phyloP scores from a whole-genome alignment of 345 rosid genomes.

The Salix exigua region DNA sequence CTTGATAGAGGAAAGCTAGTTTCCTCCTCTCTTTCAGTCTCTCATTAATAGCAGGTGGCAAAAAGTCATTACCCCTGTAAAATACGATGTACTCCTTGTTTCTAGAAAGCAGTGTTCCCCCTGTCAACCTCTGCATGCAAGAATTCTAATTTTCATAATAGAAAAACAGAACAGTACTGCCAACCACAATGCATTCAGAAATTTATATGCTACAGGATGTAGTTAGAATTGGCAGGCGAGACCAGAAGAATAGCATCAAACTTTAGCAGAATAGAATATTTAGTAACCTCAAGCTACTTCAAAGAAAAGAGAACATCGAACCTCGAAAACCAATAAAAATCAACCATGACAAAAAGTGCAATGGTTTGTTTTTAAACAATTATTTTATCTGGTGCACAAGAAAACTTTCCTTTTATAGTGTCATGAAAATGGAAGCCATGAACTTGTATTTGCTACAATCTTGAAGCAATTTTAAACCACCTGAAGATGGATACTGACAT shows the following conservation, averaged over 20 bases:
- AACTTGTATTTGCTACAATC: background rate
- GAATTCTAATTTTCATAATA: conserved; percentile 17
- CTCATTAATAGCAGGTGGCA: conserved; percentile 61
- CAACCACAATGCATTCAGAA: too few species aligned
- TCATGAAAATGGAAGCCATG: too few species aligned
- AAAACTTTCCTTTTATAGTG: too few species aligned
- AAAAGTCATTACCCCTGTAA: conserved; percentile 90
- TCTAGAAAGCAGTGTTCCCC: conserved; percentile 76
- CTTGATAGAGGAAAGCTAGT: conserved; percentile 45
- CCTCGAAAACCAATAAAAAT: background rate
- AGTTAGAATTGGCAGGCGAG: background rate
- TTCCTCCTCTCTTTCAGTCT: conserved; percentile 60
- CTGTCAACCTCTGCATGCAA: conserved; percentile 65
- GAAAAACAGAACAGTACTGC: background rate
- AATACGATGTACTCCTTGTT: conserved; percentile 89
- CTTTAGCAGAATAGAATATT: background rate
- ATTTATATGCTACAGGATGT: background rate
- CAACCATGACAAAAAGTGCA: background rate
- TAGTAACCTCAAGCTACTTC: background rate
- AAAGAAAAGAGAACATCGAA: background rate
- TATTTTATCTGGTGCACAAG: too few species aligned
- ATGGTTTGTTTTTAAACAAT: background rate
- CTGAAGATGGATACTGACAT: too few species aligned
- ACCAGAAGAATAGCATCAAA: background rate
- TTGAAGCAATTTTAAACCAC: too few species aligned